phyloP scores from a whole-genome alignment of 345 rosid species.

The Pugionium dolabratum region DNA sequence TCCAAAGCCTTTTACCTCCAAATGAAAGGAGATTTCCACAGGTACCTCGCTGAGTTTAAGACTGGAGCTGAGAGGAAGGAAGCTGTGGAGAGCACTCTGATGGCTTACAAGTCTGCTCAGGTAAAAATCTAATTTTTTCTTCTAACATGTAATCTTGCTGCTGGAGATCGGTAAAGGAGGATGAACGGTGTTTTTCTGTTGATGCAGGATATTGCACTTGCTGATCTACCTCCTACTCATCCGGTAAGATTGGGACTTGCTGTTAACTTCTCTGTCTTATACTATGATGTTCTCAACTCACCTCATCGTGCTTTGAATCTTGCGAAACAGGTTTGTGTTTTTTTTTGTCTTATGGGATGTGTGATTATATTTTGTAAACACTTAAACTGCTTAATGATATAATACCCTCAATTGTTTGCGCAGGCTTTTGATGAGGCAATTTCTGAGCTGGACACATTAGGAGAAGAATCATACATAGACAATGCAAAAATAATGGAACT shows the following conservation, averaged over 20 bases:
- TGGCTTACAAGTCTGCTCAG: slow-evolving; percentile 99
- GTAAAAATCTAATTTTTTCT: slow-evolving; percentile 34
- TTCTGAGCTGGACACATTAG: slow-evolving; percentile 91
- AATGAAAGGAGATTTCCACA: slow-evolving; percentile 99
- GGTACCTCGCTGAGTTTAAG: slow-evolving; percentile 99
- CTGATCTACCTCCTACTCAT: slow-evolving; percentile 95
- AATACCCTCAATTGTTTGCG: slow-evolving; percentile 1
- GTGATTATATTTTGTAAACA: too few species aligned
- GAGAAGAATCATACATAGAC: slow-evolving; percentile 99
- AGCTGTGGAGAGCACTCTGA: slow-evolving; percentile 92
- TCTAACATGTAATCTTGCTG: neutral
- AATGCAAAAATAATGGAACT: slow-evolving; percentile 98
- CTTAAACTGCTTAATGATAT: too few species aligned
- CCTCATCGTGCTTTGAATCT: slow-evolving; percentile 98
- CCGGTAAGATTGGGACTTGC: slow-evolving; percentile 98
- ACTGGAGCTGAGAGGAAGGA: slow-evolving; percentile 94
- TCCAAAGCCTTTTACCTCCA: slow-evolving; percentile 96
- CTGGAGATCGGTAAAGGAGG: slow-evolving; percentile 2
- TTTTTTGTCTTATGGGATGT: neutral
- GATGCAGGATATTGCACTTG: slow-evolving; percentile 85
- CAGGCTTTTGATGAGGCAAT: slow-evolving; percentile 99
- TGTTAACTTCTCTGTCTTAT: slow-evolving; percentile 97
- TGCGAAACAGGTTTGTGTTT: slow-evolving; percentile 76
- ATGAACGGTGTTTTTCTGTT: neutral
- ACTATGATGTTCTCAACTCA: slow-evolving; percentile 96